phyloP scores from a whole-genome alignment of 129 eudicot genomes.

The Arctium lappa region DNA sequence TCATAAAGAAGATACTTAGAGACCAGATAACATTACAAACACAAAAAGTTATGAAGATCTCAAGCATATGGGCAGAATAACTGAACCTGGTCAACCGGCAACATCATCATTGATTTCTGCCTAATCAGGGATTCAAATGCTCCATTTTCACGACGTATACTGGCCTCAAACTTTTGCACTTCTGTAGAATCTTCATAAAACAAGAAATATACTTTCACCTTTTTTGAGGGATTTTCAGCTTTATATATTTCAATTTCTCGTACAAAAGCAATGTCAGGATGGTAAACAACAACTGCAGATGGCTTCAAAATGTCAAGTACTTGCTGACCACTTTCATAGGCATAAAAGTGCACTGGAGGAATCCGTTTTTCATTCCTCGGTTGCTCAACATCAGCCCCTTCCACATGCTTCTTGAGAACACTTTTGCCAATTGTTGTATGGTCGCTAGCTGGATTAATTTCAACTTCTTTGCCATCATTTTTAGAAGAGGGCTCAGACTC shows the following conservation, averaged over 20 bases:
- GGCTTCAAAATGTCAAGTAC: constrained; percentile 81
- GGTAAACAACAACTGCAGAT: constrained; percentile 72
- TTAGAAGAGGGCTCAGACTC: constrained; percentile 29
- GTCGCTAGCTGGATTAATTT: constrained; percentile 3
- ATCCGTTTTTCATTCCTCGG: constrained; percentile 30
- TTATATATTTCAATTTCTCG: constrained; percentile 89
- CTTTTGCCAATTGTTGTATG: constrained; percentile 20
- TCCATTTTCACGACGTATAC: constrained; percentile 90
- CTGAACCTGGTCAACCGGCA: constrained; percentile 79
- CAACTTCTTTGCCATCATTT: constrained; percentile 23
- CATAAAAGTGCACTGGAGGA: constrained; percentile 75
- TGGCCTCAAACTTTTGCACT: constrained; percentile 89
- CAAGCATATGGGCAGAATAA: neutral
- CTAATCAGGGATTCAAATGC: constrained; percentile 95
- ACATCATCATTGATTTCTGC: constrained; percentile 94
- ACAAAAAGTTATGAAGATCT: neutral
- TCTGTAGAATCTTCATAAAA: constrained; percentile 97
- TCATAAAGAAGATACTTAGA: neutral
- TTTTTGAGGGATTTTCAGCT: constrained; percentile 76
- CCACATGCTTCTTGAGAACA: constrained; percentile 49
- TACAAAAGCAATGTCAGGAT: constrained; percentile 90
- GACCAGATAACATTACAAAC: neutral
- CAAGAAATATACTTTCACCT: constrained; percentile 80
- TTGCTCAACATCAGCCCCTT: constrained; percentile 20
- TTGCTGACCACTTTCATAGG: constrained; percentile 70